Conservation (phyloP, 2,329 filamentous ascomycete species). For the Harringtonia aguacate region DNA sequence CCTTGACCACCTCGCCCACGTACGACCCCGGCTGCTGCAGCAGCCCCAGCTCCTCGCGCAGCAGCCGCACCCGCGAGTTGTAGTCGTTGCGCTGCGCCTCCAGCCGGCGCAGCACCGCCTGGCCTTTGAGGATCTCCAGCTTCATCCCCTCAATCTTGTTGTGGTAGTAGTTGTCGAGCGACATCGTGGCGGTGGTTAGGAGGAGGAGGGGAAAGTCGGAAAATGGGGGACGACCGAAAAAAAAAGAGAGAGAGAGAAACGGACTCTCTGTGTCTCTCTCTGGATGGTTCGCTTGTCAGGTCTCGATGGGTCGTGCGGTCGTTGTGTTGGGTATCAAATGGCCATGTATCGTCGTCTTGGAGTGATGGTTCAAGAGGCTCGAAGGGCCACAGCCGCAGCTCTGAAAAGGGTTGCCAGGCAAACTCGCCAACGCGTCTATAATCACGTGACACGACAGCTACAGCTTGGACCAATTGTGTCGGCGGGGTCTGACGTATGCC, state of each 20-base stretch:
- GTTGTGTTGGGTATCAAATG: background rate
- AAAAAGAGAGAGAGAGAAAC: background rate
- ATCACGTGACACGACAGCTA: no score
- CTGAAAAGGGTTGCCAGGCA: background rate
- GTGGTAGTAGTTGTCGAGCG: constrained; percentile 98
- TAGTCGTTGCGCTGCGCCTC: constrained; percentile 99
- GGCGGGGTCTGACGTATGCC: no score
- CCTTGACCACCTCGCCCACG: constrained; percentile 98
- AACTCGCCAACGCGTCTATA: no score
- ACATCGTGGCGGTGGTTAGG: constrained; percentile 53
- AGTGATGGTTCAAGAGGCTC: background rate
- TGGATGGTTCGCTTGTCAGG: background rate
- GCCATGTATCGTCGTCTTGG: no score
- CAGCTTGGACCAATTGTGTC: no score
- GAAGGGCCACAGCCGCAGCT: background rate
- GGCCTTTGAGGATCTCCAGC: constrained; percentile 98
- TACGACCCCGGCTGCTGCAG: constrained; percentile 97
- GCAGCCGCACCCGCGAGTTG: constrained; percentile 90
- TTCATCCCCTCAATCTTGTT: constrained; percentile 99
- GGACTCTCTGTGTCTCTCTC: no score
- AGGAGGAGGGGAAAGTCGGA: background rate
- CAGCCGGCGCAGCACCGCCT: constrained; percentile 85
- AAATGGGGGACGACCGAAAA: no score
- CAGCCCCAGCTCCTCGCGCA: constrained; percentile 90
- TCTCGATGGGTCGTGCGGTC: background rate